A percentile compares a stretch with the other conserved stretches of the same genome.
phyloP scores from a whole-genome alignment of 495 filamentous ascomycete species.

The Aspergillus campestris region DNA sequence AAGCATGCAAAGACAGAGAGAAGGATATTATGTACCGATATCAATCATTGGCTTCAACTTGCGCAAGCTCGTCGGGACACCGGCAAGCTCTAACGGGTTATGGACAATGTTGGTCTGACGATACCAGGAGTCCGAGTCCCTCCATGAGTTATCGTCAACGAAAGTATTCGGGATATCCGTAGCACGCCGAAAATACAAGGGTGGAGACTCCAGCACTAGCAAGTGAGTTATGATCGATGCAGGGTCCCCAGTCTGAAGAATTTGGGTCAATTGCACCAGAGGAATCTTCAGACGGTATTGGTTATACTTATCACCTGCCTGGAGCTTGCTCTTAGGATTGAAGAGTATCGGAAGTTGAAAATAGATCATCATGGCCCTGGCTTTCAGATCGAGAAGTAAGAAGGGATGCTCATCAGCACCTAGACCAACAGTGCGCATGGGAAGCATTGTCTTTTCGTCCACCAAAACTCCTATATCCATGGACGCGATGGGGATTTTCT shows the following conservation, averaged over 20 bases:
- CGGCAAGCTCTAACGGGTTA: constrained; percentile 20
- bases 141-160: constrained; percentile 46
- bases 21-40: constrained; percentile 48
- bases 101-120: constrained; percentile 64
- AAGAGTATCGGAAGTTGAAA: constrained; percentile 17
- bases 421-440: constrained; percentile 21
- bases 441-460: constrained; percentile 18
- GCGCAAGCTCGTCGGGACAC: constrained; percentile 47
- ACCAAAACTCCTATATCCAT: constrained; percentile 27
- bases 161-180: constrained; percentile 30
- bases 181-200: constrained; percentile 53
- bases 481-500: constrained; percentile 23
- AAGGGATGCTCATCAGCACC: constrained; percentile 1
- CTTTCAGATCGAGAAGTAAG: constrained; percentile 21
- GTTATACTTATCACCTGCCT: constrained; percentile 10
- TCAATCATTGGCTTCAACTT: constrained; percentile 57
- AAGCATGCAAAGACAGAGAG: neutral
- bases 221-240: constrained; percentile 36
- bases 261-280: constrained; percentile 50
- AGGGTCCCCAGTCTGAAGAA: constrained; percentile 39
- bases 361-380: constrained; percentile 16
- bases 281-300: constrained; percentile 51
- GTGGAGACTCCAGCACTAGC: constrained; percentile 55
- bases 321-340: constrained; percentile 1
- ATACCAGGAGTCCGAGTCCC: constrained; percentile 60